Evolutionary conservation across 2,329 filamentous ascomycete species (phyloP).

Genomic region (Sphaceloma murrayae): DNA sequence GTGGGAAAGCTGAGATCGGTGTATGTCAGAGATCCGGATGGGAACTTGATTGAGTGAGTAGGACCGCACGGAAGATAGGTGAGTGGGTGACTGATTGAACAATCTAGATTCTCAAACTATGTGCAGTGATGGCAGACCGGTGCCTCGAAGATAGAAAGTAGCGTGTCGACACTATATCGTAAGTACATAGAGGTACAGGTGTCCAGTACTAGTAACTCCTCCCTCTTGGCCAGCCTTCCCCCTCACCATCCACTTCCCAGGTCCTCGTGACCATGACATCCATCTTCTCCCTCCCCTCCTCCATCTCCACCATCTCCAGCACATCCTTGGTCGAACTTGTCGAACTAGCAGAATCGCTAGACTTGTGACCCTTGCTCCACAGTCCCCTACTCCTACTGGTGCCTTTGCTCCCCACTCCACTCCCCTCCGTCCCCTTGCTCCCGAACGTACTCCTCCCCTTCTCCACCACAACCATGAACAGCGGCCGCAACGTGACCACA

Average conservation of each 20-base stretch:
- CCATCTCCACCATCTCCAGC: constrained; percentile 13
- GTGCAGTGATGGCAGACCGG: too few relatives aligned
- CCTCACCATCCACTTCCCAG: constrained; percentile 6
- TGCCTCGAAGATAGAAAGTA: too few relatives aligned
- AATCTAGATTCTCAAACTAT: too few relatives aligned
- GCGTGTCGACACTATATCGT: too few relatives aligned
- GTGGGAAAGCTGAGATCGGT: constrained; percentile 47
- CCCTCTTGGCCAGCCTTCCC: neutral
- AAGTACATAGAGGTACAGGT: too few relatives aligned
- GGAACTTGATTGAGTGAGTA: constrained; percentile 52
- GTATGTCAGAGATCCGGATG: constrained; percentile 53
- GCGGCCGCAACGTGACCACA: constrained; percentile 20
- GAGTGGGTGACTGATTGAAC: too few relatives aligned
- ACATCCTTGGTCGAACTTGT: constrained; percentile 12
- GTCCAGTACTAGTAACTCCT: neutral
- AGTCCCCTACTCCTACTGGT: neutral
- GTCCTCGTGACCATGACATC: constrained; percentile 9
- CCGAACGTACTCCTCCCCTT: constrained; percentile 12
- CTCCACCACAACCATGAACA: constrained; percentile 21
- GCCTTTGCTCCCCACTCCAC: neutral
- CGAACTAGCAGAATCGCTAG: constrained; percentile 5
- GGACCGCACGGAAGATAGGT: too few relatives aligned
- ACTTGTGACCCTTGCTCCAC: neutral
- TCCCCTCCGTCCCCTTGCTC: neutral
- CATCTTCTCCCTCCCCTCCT: constrained; percentile 13